Percentiles rank a stretch among this genome's conserved stretches.
Conservation (phyloP, 441 rosid genomes). For the Populus hybrid region DNA sequence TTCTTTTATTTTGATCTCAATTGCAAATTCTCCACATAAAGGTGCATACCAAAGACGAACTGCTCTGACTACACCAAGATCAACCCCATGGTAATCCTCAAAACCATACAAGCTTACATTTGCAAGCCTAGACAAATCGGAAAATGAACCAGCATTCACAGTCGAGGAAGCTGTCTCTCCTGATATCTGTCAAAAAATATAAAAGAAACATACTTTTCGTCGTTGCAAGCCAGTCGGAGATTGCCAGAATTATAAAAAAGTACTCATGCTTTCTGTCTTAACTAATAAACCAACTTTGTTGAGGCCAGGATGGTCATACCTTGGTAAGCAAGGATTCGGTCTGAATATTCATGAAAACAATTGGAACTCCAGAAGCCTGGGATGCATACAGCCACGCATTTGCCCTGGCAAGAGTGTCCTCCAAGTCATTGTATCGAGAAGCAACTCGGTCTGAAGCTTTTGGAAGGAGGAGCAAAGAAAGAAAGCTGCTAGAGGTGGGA, state of each 20-base stretch:
- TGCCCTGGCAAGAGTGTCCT: conserved; percentile 92
- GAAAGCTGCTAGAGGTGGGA: conserved; percentile 78
- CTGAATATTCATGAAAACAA: conserved; percentile 86
- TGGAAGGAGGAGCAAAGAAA: conserved; percentile 84
- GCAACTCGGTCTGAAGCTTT: conserved; percentile 69
- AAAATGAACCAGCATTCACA: conserved; percentile 72
- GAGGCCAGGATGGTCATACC: conserved; percentile 37
- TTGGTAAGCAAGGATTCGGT: conserved; percentile 89
- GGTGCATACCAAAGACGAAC: conserved; percentile 94
- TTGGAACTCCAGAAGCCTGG: conserved; percentile 76
- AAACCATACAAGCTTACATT: conserved; percentile 82
- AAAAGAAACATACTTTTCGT: not conserved
- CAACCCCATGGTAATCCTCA: conserved; percentile 96
- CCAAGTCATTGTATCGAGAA: conserved; percentile 86
- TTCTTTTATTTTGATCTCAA: conserved; percentile 71
- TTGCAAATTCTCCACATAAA: conserved; percentile 53
- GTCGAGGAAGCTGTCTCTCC: conserved; percentile 93
- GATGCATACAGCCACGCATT: conserved; percentile 84
- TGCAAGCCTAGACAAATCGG: conserved; percentile 75
- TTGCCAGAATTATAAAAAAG: not conserved
- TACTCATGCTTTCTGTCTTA: not conserved
- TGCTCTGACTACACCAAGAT: conserved; percentile 90
- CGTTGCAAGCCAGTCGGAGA: not conserved
- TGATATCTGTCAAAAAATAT: conserved; percentile 49
- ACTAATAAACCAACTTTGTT: not conserved